Conservation (phyloP, 306 rosid species). For the Ormosia semicastrata region DNA sequence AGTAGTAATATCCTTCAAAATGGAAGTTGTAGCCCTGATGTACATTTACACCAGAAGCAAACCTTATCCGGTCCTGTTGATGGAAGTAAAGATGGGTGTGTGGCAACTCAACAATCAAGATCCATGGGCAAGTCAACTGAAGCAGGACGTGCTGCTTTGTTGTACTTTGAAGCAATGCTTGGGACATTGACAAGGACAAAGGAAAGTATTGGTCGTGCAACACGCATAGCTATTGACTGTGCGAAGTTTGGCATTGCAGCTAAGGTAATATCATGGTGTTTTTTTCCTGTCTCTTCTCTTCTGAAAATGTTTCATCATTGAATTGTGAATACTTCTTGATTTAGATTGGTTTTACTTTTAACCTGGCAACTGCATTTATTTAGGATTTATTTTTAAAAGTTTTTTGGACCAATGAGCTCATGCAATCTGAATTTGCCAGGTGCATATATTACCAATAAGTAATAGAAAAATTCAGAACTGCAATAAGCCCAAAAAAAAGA, state of each 20-base stretch:
- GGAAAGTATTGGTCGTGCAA: conserved; percentile 96
- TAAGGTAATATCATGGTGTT: conserved; percentile 55
- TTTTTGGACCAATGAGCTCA: neutral
- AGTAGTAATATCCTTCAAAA: conserved; percentile 65
- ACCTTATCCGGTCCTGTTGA: conserved; percentile 39
- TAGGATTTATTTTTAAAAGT: neutral
- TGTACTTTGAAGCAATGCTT: conserved; percentile 78
- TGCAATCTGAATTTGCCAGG: neutral
- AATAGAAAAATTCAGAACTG: neutral
- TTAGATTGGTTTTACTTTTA: neutral
- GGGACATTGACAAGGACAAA: conserved; percentile 87
- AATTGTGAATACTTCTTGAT: neutral
- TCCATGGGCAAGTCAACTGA: conserved; percentile 62
- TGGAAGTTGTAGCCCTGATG: conserved; percentile 86
- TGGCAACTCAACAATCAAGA: conserved; percentile 53
- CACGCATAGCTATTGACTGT: conserved; percentile 92
- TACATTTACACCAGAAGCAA: conserved; percentile 52
- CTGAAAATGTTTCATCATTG: neutral
- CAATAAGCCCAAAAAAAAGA: neutral
- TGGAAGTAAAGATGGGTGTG: conserved; percentile 53
- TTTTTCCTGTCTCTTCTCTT: neutral
- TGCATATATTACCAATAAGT: neutral
- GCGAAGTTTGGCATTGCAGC: conserved; percentile 81
- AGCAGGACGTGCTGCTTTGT: conserved; percentile 60
- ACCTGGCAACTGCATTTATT: neutral